A percentile compares a stretch with the other conserved stretches of the same genome.
Conservation (phyloP, 805 yeast genomes). For the Wickerhamiella dianesei region DNA sequence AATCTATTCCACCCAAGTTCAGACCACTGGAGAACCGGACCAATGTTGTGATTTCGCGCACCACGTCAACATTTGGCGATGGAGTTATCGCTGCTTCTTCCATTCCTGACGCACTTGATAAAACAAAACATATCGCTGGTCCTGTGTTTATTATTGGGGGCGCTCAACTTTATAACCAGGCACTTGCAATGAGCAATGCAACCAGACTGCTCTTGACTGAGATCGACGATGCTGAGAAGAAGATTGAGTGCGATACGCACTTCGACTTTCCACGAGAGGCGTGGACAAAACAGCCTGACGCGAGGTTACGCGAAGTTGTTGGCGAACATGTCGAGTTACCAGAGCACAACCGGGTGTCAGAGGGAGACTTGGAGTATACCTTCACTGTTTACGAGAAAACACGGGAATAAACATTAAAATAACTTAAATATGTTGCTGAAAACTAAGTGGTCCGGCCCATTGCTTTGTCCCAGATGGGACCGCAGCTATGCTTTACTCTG, state of each 20-base stretch:
- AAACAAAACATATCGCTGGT: conserved; percentile 24
- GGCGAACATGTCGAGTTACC: conserved; percentile 24
- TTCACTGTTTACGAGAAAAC: conserved; percentile 40
- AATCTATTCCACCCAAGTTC: conserved; percentile 72
- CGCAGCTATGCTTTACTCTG: conserved; percentile 53
- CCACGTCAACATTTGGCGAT: conserved; percentile 12
- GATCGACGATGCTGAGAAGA: conserved; percentile 28
- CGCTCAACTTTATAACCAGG: conserved; percentile 62
- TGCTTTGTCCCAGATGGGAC: conserved; percentile 56
- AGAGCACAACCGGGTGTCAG: conserved; percentile 20
- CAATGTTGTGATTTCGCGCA: conserved; percentile 57
- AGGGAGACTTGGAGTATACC: conserved; percentile 41
- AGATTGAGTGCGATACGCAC: conserved; percentile 57
- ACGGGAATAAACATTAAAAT: background rate
- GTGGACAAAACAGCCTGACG: conserved; percentile 25
- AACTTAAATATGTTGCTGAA: background rate
- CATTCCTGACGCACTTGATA: conserved; percentile 31
- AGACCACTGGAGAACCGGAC: conserved; percentile 66
- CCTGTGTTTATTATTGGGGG: conserved; percentile 84
- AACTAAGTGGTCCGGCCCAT: conserved; percentile 35
- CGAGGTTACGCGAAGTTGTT: conserved; percentile 29
- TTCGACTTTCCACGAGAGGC: conserved; percentile 27
- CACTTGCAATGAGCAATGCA: conserved; percentile 33
- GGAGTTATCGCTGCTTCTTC: conserved; percentile 30
- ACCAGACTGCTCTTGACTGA: conserved; percentile 59